Evolutionary conservation across 176 grass and related monocot genomes (phyloP).

Genomic region (Microstegium vimineum): DNA sequence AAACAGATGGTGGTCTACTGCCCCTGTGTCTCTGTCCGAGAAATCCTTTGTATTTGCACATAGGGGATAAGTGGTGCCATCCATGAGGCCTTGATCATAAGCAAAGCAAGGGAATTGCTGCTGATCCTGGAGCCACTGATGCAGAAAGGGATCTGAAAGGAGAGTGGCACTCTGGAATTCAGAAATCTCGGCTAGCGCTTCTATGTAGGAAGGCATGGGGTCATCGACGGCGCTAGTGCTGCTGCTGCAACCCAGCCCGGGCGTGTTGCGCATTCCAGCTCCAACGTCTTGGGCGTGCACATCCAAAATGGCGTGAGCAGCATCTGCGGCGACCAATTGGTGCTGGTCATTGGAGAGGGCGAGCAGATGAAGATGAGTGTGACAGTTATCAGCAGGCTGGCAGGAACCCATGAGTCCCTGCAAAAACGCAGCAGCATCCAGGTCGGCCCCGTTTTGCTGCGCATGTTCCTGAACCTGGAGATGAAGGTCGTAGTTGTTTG

Average conservation of each 20-base stretch:
- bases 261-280: neutral
- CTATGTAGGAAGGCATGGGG: constrained; percentile 45
- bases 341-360: constrained; percentile 4
- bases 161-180: constrained; percentile 27
- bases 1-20: neutral
- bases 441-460: neutral
- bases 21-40: neutral
- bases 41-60: neutral
- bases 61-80: neutral
- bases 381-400: constrained; percentile 3
- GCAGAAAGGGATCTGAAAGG: constrained; percentile 36
- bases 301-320: neutral
- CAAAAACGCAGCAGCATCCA: constrained; percentile 7
- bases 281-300: neutral
- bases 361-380: neutral
- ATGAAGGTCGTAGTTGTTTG: neutral
- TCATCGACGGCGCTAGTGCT: constrained; percentile 40
- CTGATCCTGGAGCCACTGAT: constrained; percentile 36
- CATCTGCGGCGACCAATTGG: neutral
- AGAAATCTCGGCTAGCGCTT: constrained; percentile 27
- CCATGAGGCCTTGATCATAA: constrained; percentile 18
- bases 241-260: constrained; percentile 32
- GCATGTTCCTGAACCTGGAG: neutral
- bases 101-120: constrained; percentile 18
- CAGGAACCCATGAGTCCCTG: constrained; percentile 24